Percentiles rank a stretch among this genome's conserved stretches.
These are phyloP conservation scores for Globisporangium camurandrum DNA, from an alignment of 352 stramenopile genomes.

Conservation along the genomic window DNA sequence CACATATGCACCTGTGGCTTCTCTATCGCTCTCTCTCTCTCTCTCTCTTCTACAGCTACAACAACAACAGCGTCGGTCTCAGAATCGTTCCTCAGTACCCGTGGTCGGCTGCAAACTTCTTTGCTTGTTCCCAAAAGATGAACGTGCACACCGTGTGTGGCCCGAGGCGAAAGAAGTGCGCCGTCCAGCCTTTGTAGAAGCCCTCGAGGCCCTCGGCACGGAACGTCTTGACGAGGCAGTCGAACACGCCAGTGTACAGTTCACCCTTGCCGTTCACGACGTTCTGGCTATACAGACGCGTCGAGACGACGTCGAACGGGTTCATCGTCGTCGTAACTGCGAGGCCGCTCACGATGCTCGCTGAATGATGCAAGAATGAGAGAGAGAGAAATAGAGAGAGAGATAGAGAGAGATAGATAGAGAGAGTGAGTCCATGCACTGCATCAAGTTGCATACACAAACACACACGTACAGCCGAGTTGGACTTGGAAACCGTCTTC, in stretches of 20 bases:
- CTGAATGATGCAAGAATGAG: constrained; percentile 16
- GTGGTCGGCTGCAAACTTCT: constrained; percentile 51
- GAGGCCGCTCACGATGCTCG: constrained; percentile 72
- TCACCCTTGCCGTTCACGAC: constrained; percentile 81
- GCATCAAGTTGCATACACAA: background rate
- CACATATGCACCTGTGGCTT: too few species aligned
- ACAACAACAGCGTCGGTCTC: background rate
- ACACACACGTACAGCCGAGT: constrained; percentile 52
- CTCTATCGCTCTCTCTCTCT: too few species aligned
- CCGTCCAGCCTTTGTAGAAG: constrained; percentile 85
- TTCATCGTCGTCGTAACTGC: constrained; percentile 85
- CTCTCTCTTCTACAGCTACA: too few species aligned
- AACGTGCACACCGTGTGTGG: constrained; percentile 85
- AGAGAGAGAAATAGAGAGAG: background rate
- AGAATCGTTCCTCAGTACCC: constrained; percentile 37
- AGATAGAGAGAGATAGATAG: background rate
- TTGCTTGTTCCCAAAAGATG: constrained; percentile 82
- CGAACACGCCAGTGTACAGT: constrained; percentile 64
- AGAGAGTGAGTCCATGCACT: background rate
- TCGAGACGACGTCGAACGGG: constrained; percentile 84
- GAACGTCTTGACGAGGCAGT: constrained; percentile 78
- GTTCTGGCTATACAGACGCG: constrained; percentile 82
- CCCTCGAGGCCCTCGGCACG: constrained; percentile 65
- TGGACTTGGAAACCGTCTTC: constrained; percentile 71
- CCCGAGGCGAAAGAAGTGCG: constrained; percentile 82